A percentile compares a stretch with the other conserved stretches of the same genome.
These are phyloP conservation scores for Trametes punicea DNA, from an alignment of 768 basidiomycete genomes.

Conservation along the genomic window DNA sequence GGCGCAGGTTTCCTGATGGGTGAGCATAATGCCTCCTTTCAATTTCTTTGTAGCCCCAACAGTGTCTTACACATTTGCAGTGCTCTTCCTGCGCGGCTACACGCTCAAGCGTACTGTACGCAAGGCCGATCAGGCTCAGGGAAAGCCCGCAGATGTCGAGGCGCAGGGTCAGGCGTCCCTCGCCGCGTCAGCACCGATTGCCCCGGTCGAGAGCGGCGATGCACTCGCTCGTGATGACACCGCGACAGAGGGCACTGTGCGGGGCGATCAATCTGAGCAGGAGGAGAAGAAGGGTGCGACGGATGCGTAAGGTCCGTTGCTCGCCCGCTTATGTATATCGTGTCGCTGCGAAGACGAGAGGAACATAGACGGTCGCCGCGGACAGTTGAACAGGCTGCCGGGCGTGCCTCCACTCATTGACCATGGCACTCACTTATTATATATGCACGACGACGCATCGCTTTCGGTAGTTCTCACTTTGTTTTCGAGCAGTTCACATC, in stretches of 20 bases:
- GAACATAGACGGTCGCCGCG: neutral
- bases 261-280: neutral
- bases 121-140: slow-evolving; percentile 31
- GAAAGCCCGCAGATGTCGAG: slow-evolving; percentile 28
- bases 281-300: neutral
- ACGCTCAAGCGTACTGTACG: slow-evolving; percentile 51
- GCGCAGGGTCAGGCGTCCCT: slow-evolving; percentile 15
- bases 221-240: slow-evolving; percentile 16
- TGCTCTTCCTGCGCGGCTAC: slow-evolving; percentile 57
- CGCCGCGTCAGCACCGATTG: neutral
- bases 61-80: slow-evolving; percentile 28
- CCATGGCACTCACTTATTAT: too few species aligned
- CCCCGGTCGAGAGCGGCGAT: slow-evolving; percentile 2
- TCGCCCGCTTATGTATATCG: neutral
- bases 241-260: slow-evolving; percentile 19
- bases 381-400: too few species aligned
- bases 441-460: too few species aligned
- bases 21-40: slow-evolving; percentile 15
- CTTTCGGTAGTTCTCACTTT: too few species aligned
- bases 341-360: too few species aligned
- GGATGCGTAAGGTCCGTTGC: neutral
- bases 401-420: too few species aligned
- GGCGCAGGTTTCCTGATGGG: slow-evolving; percentile 48
- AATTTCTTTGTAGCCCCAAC: neutral
- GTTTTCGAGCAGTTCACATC: too few species aligned